Base-by-base conservation (phyloP, 176 grass and related monocot genomes). In the Hsuehochloa calcarea region DNA sequence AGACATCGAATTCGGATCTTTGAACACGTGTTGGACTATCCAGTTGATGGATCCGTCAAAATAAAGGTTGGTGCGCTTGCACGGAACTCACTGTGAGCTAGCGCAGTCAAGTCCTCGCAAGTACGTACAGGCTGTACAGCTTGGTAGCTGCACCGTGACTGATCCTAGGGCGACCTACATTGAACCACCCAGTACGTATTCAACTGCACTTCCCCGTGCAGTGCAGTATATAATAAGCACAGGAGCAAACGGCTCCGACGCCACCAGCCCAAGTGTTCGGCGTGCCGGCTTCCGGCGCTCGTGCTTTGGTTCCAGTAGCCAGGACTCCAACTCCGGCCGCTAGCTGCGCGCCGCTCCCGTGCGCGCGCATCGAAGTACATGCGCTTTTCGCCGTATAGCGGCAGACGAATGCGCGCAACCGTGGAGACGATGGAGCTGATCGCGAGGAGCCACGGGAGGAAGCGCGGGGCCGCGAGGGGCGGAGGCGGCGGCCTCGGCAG, bases 381-480 rank as follows among this genome's bases (percentile, higher is more conserved):
- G 47, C 35, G 52, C 40, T 58, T 55, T 20, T 70, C 64, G 51
- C 60, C 6, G 55, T n/a, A 23, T n/a, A 23, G 37, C 55, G 2
- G 15, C 68, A 51, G 67, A 27, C 14, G 23, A 12, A 52, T 10
- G 31, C 31, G 31, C 31, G 31, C 31, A 34, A 34, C 37, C 46
- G 25, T 23, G 8, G 23, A 38, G 76, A 81, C 86, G 83, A 81
- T 90, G 83, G 88, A 74, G 82, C 49, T 78, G 16, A 20, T 70
- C 14, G 78, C 39, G 0, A 22, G 74, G 55, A 66, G 74, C 39
- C 66, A 72, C 4, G 73, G 72, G 49, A 38, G 72, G 49, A 38
- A 72, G 54, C 35, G 84, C 55, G 3, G 22, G 10, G 64, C 13
- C 50, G 50, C 1, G 41, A 9, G 41, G 46, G 34, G 31, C 81